A percentile compares a stretch with the other conserved stretches of the same genome.
phyloP scores from a whole-genome alignment of 2,329 filamentous ascomycete genomes.

The Dactylellina drechsleri region DNA sequence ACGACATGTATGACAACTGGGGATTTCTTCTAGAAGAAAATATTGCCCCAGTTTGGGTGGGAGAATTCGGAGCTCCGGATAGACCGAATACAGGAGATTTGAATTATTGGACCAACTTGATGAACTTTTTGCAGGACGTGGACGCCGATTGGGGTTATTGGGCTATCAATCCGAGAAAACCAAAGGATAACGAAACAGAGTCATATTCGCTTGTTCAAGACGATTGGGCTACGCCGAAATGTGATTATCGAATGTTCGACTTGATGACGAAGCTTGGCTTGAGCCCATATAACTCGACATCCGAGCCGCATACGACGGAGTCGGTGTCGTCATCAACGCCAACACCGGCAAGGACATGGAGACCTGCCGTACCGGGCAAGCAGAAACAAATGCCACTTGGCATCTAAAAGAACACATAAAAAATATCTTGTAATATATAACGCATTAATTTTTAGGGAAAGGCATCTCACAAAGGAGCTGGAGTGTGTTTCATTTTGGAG shows the following conservation, averaged over 20 bases:
- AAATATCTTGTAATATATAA: background rate
- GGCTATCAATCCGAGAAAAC: conserved; percentile 75
- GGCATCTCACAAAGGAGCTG: no score
- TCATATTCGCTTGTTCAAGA: conserved; percentile 72
- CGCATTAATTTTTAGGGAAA: background rate
- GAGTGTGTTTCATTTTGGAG: no score
- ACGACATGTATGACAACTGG: conserved; percentile 74
- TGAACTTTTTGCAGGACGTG: conserved; percentile 69
- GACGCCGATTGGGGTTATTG: conserved; percentile 77
- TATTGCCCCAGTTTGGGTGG: conserved; percentile 73
- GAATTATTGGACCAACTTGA: conserved; percentile 74
- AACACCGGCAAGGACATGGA: conserved; percentile 9
- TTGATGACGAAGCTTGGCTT: conserved; percentile 65
- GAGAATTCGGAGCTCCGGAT: conserved; percentile 72
- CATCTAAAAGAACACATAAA: background rate
- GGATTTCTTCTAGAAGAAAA: conserved; percentile 70
- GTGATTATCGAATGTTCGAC: conserved; percentile 73
- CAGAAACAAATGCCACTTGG: conserved; percentile 19
- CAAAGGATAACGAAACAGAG: conserved; percentile 69
- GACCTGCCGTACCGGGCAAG: conserved; percentile 3
- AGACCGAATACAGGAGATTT: conserved; percentile 68
- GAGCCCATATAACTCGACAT: conserved; percentile 38
- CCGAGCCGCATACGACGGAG: background rate
- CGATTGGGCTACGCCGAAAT: conserved; percentile 72
- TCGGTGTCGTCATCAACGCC: conserved; percentile 6